Conservation (phyloP, 2,329 filamentous ascomycete species). For the Sclerotinia nivalis region DNA sequence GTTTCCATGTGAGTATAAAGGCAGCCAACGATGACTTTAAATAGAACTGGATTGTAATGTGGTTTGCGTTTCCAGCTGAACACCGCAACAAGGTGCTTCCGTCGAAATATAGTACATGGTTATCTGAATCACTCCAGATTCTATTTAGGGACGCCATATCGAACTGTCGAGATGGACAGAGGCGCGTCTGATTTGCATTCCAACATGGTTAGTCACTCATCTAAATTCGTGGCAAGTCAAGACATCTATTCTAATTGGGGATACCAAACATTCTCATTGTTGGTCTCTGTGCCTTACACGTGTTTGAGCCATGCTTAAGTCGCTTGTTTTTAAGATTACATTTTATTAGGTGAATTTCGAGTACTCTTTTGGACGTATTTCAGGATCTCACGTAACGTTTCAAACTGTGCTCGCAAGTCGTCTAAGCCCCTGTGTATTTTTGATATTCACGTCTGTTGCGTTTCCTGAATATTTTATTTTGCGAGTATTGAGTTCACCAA, state of each 20-base stretch:
- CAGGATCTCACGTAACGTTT: no score
- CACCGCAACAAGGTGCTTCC: neutral
- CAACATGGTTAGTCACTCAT: neutral
- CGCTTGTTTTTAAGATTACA: no score
- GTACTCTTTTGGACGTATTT: no score
- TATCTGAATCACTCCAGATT: neutral
- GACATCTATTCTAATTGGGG: neutral
- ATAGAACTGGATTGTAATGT: neutral
- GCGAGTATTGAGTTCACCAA: no score
- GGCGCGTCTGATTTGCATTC: neutral
- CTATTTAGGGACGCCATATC: neutral
- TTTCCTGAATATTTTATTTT: no score
- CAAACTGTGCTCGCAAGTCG: no score
- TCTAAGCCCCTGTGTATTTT: no score
- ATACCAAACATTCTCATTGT: neutral
- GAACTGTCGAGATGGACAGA: neutral
- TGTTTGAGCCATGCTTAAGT: no score
- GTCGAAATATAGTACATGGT: neutral
- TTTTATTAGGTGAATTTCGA: no score
- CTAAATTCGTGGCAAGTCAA: neutral
- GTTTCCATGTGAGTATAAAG: no score
- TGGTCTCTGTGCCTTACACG: neutral
- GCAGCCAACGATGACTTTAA: neutral
- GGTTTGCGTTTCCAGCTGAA: neutral
- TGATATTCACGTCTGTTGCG: no score